These are phyloP conservation scores for Hygrophila difformis DNA, from an alignment of 257 asterid genomes.

Conservation along the genomic window DNA sequence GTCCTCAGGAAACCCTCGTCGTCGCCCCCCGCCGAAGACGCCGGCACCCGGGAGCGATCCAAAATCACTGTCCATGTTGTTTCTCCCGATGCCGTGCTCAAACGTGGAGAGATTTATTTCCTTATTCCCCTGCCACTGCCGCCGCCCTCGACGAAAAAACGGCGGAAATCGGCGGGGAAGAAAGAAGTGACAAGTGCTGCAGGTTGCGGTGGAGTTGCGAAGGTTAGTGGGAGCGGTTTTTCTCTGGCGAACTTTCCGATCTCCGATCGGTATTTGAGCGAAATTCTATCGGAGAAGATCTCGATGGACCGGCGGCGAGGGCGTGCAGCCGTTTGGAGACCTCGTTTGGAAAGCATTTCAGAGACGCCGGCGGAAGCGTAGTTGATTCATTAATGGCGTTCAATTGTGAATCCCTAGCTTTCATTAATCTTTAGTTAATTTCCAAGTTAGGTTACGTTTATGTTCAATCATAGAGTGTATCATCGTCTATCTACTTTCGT, in stretches of 20 bases:
- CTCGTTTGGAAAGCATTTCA: slow-evolving; percentile 51
- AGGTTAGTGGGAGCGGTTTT: neutral
- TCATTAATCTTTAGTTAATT: too few species aligned
- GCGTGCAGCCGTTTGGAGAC: slow-evolving; percentile 51
- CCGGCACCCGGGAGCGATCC: slow-evolving; percentile 27
- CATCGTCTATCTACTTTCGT: too few species aligned
- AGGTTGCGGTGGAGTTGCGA: too few species aligned
- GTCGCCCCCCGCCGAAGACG: slow-evolving; percentile 10
- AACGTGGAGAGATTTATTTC: slow-evolving; percentile 71
- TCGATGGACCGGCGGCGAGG: slow-evolving; percentile 54
- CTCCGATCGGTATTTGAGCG: slow-evolving; percentile 44
- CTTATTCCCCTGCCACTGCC: slow-evolving; percentile 55
- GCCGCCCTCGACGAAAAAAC: slow-evolving; percentile 18
- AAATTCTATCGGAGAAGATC: slow-evolving; percentile 44
- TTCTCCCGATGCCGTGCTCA: slow-evolving; percentile 58
- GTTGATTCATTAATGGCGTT: too few species aligned
- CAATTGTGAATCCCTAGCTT: too few species aligned
- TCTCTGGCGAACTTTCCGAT: slow-evolving; percentile 7
- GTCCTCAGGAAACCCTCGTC: slow-evolving; percentile 53
- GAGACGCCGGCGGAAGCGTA: slow-evolving; percentile 26
- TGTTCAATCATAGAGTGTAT: too few species aligned
- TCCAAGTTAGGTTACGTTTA: too few species aligned
- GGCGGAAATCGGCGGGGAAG: slow-evolving; percentile 14
- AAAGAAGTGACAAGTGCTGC: slow-evolving; percentile 24
- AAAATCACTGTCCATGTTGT: slow-evolving; percentile 36